Conservation (phyloP, 1,284 basidiomycete species). For the Xerocomus nothofagi region DNA sequence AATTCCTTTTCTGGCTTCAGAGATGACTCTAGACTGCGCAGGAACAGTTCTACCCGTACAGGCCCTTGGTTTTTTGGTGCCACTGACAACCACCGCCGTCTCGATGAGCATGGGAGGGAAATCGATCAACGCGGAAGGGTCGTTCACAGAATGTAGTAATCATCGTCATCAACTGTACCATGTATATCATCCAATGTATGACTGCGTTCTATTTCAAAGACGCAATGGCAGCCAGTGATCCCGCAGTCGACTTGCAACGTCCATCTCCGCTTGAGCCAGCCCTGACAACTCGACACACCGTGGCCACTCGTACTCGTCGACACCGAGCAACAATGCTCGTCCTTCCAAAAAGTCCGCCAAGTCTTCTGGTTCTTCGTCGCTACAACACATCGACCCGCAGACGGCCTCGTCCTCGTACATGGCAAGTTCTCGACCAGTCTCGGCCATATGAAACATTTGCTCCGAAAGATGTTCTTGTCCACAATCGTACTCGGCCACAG, state of each 20-base stretch:
- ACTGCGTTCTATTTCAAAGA: conserved; percentile 22
- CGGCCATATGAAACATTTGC: neutral
- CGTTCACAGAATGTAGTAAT: conserved; percentile 32
- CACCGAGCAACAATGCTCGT: conserved; percentile 42
- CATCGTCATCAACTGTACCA: too few species aligned
- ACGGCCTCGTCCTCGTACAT: neutral
- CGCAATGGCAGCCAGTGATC: conserved; percentile 64
- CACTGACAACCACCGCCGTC: conserved; percentile 16
- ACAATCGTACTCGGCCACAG: neutral
- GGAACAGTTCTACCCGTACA: conserved; percentile 19
- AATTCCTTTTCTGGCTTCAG: conserved; percentile 26
- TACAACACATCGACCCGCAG: neutral
- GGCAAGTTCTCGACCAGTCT: neutral
- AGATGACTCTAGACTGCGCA: conserved; percentile 15
- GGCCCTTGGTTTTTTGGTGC: conserved; percentile 26
- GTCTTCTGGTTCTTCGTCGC: conserved; percentile 6
- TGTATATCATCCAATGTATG: neutral
- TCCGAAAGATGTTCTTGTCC: neutral
- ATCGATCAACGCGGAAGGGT: conserved; percentile 26
- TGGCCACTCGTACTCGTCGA: conserved; percentile 2
- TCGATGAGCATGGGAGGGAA: conserved; percentile 30
- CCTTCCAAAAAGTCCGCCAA: conserved; percentile 43
- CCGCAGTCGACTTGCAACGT: conserved; percentile 54
- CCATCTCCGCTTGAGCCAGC: conserved; percentile 48
- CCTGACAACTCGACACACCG: conserved; percentile 13